Evolutionary conservation across 345 rosid genomes (phyloP), one percentile per base, ranked within the genome.

Genomic region (Triadica sebifera): DNA sequence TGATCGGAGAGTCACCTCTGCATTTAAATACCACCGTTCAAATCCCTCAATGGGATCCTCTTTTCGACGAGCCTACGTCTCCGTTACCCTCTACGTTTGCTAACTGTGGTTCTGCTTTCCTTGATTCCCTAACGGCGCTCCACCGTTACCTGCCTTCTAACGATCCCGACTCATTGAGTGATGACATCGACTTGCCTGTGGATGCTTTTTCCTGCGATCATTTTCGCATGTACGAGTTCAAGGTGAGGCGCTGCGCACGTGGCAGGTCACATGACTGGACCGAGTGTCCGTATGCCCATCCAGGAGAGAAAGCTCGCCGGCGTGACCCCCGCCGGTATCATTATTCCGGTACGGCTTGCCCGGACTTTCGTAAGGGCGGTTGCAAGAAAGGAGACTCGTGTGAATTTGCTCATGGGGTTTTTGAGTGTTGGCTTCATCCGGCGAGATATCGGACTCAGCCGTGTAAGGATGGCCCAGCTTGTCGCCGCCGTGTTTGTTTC

Each of bases 351-450:
- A 79, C 88, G 3, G 88, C 90, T 29, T 92, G 98, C 78, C 89
- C 91, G 0, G 88, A 91, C 45, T 94, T 88, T 71, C 87, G 93
- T 0, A 80, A 83, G 68, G 93, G 95, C 2, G 75, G 72, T 16
- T 93, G 98, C 65, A 76, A 79, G 75, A 88, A 84, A 64, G 93
- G 93, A 0, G 90, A 85, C 9, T 65, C 77, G 0, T 87, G 90
- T 38, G 94, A 87, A 80, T 85, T 81, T 8, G 85, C 90, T 53
- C 92, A 81, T 53, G 98, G 98, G 0, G 98, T 93, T 0, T 93
- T 91, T 19, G 96, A 91, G 89, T 93, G 91, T 75, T 93, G 98
- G 98, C 89, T 93, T 5, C 98, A 93, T 70, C 97, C 98, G 5
- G 84, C 87, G 0, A 87, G 93, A 7, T 91, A 93, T 77, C 87